phyloP scores from a whole-genome alignment of 2,329 filamentous ascomycete genomes.

The Bisporella sp. region DNA sequence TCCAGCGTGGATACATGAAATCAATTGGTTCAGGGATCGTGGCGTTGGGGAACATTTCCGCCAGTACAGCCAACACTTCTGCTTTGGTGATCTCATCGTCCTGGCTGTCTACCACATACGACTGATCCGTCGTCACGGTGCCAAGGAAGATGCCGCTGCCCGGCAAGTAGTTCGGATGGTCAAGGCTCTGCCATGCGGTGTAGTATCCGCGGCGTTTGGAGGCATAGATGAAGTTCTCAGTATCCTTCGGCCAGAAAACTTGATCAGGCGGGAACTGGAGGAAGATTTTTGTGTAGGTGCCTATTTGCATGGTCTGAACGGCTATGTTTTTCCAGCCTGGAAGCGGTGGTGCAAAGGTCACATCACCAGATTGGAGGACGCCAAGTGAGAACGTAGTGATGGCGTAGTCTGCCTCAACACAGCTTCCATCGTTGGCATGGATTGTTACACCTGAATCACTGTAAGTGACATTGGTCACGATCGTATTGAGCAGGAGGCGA shows the following conservation, averaged over 20 bases:
- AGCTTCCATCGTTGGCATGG: slow-evolving; percentile 42
- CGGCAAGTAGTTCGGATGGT: slow-evolving; percentile 47
- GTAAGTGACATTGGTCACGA: slow-evolving; percentile 48
- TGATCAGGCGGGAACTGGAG: slow-evolving; percentile 52
- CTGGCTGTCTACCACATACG: slow-evolving; percentile 52
- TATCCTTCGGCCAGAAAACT: slow-evolving; percentile 55
- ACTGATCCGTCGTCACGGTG: slow-evolving; percentile 50
- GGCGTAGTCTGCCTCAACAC: slow-evolving; percentile 53
- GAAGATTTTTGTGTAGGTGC: slow-evolving; percentile 68
- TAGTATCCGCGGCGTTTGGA: slow-evolving; percentile 30
- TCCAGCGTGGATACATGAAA: slow-evolving; percentile 48
- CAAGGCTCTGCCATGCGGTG: slow-evolving; percentile 58
- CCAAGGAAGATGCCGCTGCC: slow-evolving; percentile 60
- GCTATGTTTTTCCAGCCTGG: slow-evolving; percentile 58
- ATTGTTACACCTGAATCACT: slow-evolving; percentile 44
- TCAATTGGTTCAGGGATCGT: slow-evolving; percentile 41
- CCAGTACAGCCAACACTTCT: slow-evolving; percentile 15
- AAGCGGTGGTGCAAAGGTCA: slow-evolving; percentile 50
- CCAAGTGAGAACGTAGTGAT: slow-evolving; percentile 63
- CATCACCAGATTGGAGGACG: slow-evolving; percentile 54
- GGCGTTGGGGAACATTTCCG: slow-evolving; percentile 39
- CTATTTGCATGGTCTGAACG: slow-evolving; percentile 60
- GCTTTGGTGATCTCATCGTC: slow-evolving; percentile 44
- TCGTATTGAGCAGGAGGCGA: slow-evolving; percentile 50
- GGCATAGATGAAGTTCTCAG: slow-evolving; percentile 34